Conservation (phyloP, 768 basidiomycete genomes). For the Phlebiopsis gigantea region DNA sequence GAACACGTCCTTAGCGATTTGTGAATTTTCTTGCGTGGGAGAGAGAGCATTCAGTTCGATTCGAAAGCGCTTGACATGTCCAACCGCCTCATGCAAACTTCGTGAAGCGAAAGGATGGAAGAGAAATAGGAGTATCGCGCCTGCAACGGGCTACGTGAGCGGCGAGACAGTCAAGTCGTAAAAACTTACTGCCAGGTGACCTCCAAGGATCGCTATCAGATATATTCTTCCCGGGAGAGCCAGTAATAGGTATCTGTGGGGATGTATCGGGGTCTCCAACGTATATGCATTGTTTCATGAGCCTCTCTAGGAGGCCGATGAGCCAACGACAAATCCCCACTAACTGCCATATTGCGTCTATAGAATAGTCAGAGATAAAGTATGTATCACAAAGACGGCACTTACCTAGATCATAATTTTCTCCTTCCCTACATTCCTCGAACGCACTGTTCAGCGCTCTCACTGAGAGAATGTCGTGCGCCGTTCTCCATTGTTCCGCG, state of each 20-base stretch:
- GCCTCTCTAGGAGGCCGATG: slow-evolving; percentile 51
- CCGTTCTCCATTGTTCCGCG: slow-evolving; percentile 49
- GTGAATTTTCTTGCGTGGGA: slow-evolving; percentile 55
- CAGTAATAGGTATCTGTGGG: neutral
- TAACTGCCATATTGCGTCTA: slow-evolving; percentile 73
- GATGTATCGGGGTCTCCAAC: slow-evolving; percentile 22
- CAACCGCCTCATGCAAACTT: slow-evolving; percentile 44
- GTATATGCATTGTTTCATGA: slow-evolving; percentile 50
- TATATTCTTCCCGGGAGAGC: neutral
- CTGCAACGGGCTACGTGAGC: slow-evolving; percentile 15
- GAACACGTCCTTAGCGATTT: slow-evolving; percentile 58
- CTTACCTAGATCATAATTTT: slow-evolving; percentile 60
- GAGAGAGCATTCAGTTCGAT: slow-evolving; percentile 45
- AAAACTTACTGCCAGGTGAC: slow-evolving; percentile 5
- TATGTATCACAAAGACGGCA: neutral
- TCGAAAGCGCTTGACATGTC: slow-evolving; percentile 56
- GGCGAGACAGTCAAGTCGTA: neutral
- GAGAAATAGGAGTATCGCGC: slow-evolving; percentile 51
- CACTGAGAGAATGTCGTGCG: slow-evolving; percentile 63
- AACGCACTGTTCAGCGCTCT: slow-evolving; percentile 58
- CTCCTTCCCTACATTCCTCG: slow-evolving; percentile 57
- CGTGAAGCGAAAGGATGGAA: slow-evolving; percentile 56
- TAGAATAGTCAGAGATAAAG: neutral
- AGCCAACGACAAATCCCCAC: slow-evolving; percentile 59
- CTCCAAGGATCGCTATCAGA: neutral